Percentiles rank a stretch among this genome's conserved stretches.
Evolutionary conservation across 208 protist genomes (phyloP).

Genomic region (Naegleria fowleri): DNA sequence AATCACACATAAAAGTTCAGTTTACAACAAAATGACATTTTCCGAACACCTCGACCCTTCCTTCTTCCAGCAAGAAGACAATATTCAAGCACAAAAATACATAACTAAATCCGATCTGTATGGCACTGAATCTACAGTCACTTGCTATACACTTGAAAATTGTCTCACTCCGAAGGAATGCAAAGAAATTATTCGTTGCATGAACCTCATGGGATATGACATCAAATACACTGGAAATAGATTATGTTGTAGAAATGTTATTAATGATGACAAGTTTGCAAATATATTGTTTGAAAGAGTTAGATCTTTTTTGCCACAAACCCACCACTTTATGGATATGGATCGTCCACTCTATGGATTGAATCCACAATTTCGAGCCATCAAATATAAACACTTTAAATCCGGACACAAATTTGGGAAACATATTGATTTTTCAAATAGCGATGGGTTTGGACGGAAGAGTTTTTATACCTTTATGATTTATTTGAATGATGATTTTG

Average conservation of each 20-base stretch:
- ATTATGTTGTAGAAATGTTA: background rate
- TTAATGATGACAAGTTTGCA: background rate
- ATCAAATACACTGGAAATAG: background rate
- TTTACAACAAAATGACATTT: too few species aligned
- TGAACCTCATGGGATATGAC: background rate
- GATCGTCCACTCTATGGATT: background rate
- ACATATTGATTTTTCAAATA: background rate
- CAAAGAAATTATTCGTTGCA: background rate
- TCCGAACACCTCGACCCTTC: too few species aligned
- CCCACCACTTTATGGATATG: background rate
- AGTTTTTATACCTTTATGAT: background rate
- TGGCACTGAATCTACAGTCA: background rate
- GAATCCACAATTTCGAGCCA: background rate
- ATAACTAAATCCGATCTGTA: too few species aligned
- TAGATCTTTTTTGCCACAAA: background rate
- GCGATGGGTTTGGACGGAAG: background rate
- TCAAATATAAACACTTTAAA: background rate
- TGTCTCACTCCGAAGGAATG: background rate
- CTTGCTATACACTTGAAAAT: background rate
- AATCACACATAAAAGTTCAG: too few species aligned
- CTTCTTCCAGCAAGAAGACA: too few species aligned
- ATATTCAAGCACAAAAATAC: too few species aligned
- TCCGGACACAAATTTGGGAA: background rate
- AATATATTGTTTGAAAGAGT: background rate
- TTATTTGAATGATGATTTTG: constrained; percentile 15